Percentiles rank a stretch among this genome's conserved stretches.
phyloP scores from a whole-genome alignment of 495 filamentous ascomycete genomes.

The Xylaria castorea region DNA sequence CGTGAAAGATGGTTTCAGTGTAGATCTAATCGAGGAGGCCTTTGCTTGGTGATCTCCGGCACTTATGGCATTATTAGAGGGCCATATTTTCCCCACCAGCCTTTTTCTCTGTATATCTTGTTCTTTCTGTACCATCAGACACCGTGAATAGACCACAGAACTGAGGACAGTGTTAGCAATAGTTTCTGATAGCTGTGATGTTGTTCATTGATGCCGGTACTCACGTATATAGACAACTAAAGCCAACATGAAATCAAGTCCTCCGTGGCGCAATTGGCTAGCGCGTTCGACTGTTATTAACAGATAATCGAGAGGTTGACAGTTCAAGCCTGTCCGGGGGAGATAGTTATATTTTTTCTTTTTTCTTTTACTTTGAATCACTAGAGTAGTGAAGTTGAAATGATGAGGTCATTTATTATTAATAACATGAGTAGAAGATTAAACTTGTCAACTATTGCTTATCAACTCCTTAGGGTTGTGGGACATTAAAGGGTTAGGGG shows the following conservation, averaged over 20 bases:
- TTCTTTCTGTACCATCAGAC: not conserved
- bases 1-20: slow-evolving; percentile 16
- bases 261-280: slow-evolving; percentile 22
- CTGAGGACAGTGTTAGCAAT: not conserved
- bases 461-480: not conserved
- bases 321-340: slow-evolving; percentile 9
- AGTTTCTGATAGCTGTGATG: not conserved
- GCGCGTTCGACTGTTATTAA: slow-evolving; percentile 10
- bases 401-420: too few species aligned
- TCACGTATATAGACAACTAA: not conserved
- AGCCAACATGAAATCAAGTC: not conserved
- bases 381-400: too few species aligned
- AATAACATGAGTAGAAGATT: not conserved
- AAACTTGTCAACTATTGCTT: not conserved
- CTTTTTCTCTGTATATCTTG: not conserved
- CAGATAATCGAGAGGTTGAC: not conserved
- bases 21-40: slow-evolving; percentile 16
- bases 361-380: not conserved
- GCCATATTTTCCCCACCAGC: too few species aligned
- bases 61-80: not conserved
- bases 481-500: too few species aligned
- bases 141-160: not conserved
- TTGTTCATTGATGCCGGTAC: not conserved
- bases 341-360: not conserved
- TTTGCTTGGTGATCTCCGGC: slow-evolving; percentile 12